These are phyloP conservation scores for Xylogone sp. DNA, from an alignment of 2,329 filamentous ascomycete genomes.

Conservation along the genomic window DNA sequence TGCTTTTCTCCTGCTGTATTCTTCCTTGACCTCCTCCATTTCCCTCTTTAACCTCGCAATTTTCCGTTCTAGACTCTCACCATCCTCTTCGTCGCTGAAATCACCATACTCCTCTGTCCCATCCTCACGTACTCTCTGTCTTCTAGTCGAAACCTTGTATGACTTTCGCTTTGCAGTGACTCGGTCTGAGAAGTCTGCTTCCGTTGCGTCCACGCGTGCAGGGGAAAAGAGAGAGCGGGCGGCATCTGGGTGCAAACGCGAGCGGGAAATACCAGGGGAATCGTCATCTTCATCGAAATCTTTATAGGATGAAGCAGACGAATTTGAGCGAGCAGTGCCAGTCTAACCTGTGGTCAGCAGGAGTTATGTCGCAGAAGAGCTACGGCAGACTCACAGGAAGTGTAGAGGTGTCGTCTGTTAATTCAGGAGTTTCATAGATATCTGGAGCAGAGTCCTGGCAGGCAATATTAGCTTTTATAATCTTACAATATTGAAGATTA, in stretches of 20 bases:
- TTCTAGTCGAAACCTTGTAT: constrained; percentile 71
- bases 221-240: constrained; percentile 79
- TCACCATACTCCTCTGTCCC: constrained; percentile 68
- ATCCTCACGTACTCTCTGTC: constrained; percentile 58
- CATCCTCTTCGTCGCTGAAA: constrained; percentile 71
- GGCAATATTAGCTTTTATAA: constrained; percentile 21
- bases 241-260: constrained; percentile 70
- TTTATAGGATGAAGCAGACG: constrained; percentile 51
- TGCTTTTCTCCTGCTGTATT: constrained; percentile 52
- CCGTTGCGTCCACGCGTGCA: constrained; percentile 68
- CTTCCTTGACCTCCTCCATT: constrained; percentile 65
- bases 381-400: constrained; percentile 58
- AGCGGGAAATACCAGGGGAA: constrained; percentile 66
- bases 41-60: constrained; percentile 81
- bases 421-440: constrained; percentile 92
- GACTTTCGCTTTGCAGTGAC: constrained; percentile 78
- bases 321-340: constrained; percentile 48
- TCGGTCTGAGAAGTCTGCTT: constrained; percentile 87
- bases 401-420: constrained; percentile 87
- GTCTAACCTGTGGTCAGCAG: constrained; percentile 17
- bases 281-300: constrained; percentile 63
- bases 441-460: constrained; percentile 83
- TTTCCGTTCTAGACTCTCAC: constrained; percentile 72
- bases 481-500: too few species aligned
- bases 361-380: neutral